A percentile compares a stretch with the other conserved stretches of the same genome.
Evolutionary conservation across 805 yeast species (phyloP).

Genomic region (Hyphopichia homilentoma): DNA sequence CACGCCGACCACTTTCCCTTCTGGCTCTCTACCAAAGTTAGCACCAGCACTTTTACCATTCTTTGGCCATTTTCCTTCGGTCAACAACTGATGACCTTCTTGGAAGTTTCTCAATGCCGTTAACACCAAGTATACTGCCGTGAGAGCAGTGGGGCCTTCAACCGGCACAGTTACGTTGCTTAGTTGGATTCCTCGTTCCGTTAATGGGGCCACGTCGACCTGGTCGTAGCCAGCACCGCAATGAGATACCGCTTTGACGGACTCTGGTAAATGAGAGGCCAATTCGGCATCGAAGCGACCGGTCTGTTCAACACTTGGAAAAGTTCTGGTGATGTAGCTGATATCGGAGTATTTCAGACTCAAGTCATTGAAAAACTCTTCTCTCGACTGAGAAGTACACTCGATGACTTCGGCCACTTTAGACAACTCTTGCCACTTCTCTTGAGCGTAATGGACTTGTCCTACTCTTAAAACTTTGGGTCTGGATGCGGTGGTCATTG

Average conservation of each 20-base stretch:
- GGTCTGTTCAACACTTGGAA: constrained; percentile 45
- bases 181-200: constrained; percentile 54
- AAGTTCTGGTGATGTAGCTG: constrained; percentile 49
- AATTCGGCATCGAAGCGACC: constrained; percentile 67
- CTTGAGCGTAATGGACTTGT: constrained; percentile 52
- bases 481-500: constrained; percentile 15
- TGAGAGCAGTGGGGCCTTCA: constrained; percentile 68
- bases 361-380: constrained; percentile 41
- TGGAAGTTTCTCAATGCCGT: constrained; percentile 69
- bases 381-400: constrained; percentile 31
- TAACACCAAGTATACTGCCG: constrained; percentile 59
- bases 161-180: constrained; percentile 66
- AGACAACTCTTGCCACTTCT: constrained; percentile 60
- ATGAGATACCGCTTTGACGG: constrained; percentile 54
- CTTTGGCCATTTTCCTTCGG: constrained; percentile 59
- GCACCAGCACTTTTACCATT: constrained; percentile 43
- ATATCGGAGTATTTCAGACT: constrained; percentile 42
- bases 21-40: constrained; percentile 70
- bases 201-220: constrained; percentile 53
- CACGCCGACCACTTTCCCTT: constrained; percentile 72
- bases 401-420: constrained; percentile 37
- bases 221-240: constrained; percentile 80
- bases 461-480: constrained; percentile 70
- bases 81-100: constrained; percentile 49
- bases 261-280: constrained; percentile 48